Conservation (phyloP, 306 rosid genomes). For the Potentilla sterilis region DNA sequence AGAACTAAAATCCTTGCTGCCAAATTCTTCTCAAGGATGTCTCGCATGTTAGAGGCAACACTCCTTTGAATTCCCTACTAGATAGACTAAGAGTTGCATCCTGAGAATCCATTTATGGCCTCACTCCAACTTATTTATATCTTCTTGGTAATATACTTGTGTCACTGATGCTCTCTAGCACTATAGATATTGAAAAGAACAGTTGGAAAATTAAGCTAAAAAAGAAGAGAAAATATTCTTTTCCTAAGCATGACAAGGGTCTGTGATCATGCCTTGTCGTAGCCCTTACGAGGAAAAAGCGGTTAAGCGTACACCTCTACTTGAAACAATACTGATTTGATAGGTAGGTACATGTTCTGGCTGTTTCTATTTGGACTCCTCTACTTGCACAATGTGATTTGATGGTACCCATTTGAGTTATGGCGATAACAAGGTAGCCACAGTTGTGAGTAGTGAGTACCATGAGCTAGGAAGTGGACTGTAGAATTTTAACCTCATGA, state of each 20-base stretch:
- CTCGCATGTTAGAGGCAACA: background rate
- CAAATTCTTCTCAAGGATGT: background rate
- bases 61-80: background rate
- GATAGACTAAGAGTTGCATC: background rate
- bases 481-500: background rate
- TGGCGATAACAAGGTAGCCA: background rate
- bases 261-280: background rate
- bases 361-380: conserved; percentile 1
- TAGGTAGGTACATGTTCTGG: background rate
- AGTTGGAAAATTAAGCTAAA: background rate
- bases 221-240: background rate
- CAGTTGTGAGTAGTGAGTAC: conserved; percentile 8
- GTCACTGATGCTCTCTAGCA: background rate
- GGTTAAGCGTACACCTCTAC: background rate
- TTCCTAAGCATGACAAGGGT: background rate
- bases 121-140: background rate
- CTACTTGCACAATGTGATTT: background rate
- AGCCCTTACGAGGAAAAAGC: background rate
- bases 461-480: background rate
- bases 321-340: background rate
- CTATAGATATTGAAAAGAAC: background rate
- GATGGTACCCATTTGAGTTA: background rate
- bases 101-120: background rate
- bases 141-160: background rate
- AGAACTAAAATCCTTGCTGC: conserved; percentile 19